Evolutionary conservation across 148 eudicot species (phyloP).

Genomic region (Spergularia bocconei): DNA sequence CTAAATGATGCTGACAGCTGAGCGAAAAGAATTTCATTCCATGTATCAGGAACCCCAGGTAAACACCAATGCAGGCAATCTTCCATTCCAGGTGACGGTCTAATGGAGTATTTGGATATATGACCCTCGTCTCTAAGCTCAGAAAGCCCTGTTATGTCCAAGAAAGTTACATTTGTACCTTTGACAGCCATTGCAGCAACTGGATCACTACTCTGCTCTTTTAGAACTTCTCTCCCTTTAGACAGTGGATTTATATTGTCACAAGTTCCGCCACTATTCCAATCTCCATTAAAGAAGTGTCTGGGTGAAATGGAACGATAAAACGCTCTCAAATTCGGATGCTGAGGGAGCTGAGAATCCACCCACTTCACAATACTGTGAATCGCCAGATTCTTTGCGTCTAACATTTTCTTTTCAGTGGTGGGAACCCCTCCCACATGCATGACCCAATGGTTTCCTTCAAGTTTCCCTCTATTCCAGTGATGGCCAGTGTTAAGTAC

Average conservation of each 20-base stretch:
- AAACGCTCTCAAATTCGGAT: constrained; percentile 60
- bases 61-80: constrained; percentile 89
- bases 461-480: constrained; percentile 79
- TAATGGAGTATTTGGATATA: constrained; percentile 59
- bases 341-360: constrained; percentile 52
- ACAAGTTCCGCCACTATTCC: constrained; percentile 84
- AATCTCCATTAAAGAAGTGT: constrained; percentile 80
- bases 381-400: constrained; percentile 58
- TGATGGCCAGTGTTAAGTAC: constrained; percentile 84
- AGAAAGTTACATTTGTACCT: constrained; percentile 50
- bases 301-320: constrained; percentile 69
- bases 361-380: constrained; percentile 58
- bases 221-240: constrained; percentile 45
- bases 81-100: constrained; percentile 46
- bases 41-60: constrained; percentile 76
- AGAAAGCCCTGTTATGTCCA: constrained; percentile 69
- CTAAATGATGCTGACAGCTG: constrained; percentile 30
- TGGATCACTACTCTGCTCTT: constrained; percentile 46
- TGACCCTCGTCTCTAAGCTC: constrained; percentile 77
- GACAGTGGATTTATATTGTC: constrained; percentile 60
- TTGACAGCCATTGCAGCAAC: constrained; percentile 48
- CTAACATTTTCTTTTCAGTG: constrained; percentile 38
- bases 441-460: constrained; percentile 56
- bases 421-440: constrained; percentile 51
- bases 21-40: constrained; percentile 71